These are phyloP conservation scores for Canavalia gladiata DNA, from an alignment of 306 rosid species.

Conservation along the genomic window DNA sequence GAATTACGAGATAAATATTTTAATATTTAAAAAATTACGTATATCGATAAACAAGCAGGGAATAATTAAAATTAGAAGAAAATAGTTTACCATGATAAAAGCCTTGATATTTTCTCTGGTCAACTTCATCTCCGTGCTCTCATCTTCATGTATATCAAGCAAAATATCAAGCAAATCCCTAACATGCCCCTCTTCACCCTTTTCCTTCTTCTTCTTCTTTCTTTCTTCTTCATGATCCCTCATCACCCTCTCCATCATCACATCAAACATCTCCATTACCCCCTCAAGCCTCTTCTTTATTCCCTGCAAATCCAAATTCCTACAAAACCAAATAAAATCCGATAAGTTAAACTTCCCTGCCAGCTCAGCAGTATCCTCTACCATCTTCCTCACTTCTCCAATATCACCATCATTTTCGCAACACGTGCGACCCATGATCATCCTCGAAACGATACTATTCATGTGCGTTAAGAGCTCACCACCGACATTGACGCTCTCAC, in stretches of 20 bases:
- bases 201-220: slow-evolving; percentile 27
- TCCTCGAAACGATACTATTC: slow-evolving; percentile 59
- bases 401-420: slow-evolving; percentile 56
- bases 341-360: slow-evolving; percentile 63
- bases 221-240: slow-evolving; percentile 57
- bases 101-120: slow-evolving; percentile 69
- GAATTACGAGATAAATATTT: too few species aligned
- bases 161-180: slow-evolving; percentile 67
- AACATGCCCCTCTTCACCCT: slow-evolving; percentile 23
- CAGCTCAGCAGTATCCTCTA: slow-evolving; percentile 53
- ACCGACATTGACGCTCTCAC: slow-evolving; percentile 57
- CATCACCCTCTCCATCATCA: slow-evolving; percentile 62
- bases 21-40: too few species aligned
- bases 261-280: slow-evolving; percentile 57
- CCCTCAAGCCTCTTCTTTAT: slow-evolving; percentile 51
- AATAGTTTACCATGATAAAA: slow-evolving; percentile 61
- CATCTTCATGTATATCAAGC: slow-evolving; percentile 59
- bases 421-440: slow-evolving; percentile 55
- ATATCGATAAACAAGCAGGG: too few species aligned
- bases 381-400: slow-evolving; percentile 53
- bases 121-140: slow-evolving; percentile 56
- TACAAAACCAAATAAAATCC: slow-evolving; percentile 65
- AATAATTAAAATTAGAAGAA: too few species aligned
- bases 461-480: slow-evolving; percentile 53
- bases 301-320: slow-evolving; percentile 63